Evolutionary conservation across 192 early-diverging fungal genomes (phyloP), one percentile per base, ranked within the genome.

Genomic region (Rhizoclosmatium sp.): DNA sequence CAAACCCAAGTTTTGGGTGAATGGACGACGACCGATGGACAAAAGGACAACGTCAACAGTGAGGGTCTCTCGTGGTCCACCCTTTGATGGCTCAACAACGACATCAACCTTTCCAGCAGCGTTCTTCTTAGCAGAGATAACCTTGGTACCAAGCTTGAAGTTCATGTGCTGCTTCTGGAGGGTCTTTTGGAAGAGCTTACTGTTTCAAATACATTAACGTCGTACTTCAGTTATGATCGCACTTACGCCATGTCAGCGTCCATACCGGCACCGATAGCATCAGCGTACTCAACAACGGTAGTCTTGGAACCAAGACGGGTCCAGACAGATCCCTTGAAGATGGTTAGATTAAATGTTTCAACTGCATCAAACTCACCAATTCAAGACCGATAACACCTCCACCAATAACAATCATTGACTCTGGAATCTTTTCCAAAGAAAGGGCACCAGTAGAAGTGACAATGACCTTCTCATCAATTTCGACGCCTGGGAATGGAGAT

Each of bases 361-460:
- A 59, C 56, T 47, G 41, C 7, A 12, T 41, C 12, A 51, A 54
- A 68, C 81, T 40, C 75, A 85, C 84, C 64, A 99, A 89, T 87
- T 99, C 98, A 54, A 99, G 93, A 76, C 98, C 98, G 87, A 99
- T 99, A 79, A 99, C 97, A 88, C 98, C 98, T 71, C 94, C 98
- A 78, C 98, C 98, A 82, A 99, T 98, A 70, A 99, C 96, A 65
- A 97, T 91, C 95, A 99, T 94, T 89, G 96, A 97, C 89, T 98
- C 93, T 56, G 98, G 98, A 41, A 99, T 94, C 82, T 96, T 91
- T 80, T 93, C 89, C 78, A 99, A 89, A 42, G 94, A 92, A 78
- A 99, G 91, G 14, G 98, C 98, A 71, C 98, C 98, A 19, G 98
- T 99, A n/a, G 98, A 99, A 59, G 94, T 95, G 58, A 99, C 93